Evolutionary conservation across 192 early-diverging fungal species (phyloP).

Genomic region (Entophlyctis luteolus): DNA sequence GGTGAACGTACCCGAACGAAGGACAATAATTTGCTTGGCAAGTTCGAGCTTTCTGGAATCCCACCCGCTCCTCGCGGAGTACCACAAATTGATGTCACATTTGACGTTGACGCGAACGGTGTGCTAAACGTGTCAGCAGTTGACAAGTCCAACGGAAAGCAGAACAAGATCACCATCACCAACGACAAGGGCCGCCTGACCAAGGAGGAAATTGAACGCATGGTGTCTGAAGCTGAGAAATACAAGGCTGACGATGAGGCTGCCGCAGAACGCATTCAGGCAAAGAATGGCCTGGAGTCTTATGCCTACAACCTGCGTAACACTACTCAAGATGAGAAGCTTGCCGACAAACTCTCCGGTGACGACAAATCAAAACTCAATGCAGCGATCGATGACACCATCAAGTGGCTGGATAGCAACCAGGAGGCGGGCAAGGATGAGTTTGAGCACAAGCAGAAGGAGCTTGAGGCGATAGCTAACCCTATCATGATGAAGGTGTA

Average conservation of each 20-base stretch:
- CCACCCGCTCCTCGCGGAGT: conserved; percentile 94
- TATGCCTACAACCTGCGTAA: conserved; percentile 98
- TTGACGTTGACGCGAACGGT: conserved; percentile 96
- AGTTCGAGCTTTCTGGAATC: conserved; percentile 96
- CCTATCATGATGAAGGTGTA: conserved; percentile 98
- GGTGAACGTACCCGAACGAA: conserved; percentile 95
- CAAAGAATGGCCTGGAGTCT: conserved; percentile 93
- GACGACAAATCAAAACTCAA: conserved; percentile 87
- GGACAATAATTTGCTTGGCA: conserved; percentile 98
- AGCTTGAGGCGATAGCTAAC: conserved; percentile 89
- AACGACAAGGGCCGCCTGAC: conserved; percentile 97
- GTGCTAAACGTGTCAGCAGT: conserved; percentile 89
- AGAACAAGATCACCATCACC: conserved; percentile 98
- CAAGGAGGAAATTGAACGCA: conserved; percentile 98
- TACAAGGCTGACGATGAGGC: conserved; percentile 96
- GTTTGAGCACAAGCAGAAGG: conserved; percentile 91
- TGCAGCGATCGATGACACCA: conserved; percentile 80
- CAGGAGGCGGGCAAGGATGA: conserved; percentile 98
- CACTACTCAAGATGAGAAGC: conserved; percentile 81
- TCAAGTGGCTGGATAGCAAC: conserved; percentile 90
- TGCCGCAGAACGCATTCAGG: conserved; percentile 80
- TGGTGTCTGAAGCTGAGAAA: conserved; percentile 90
- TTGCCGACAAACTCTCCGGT: conserved; percentile 70
- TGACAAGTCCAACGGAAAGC: conserved; percentile 90
- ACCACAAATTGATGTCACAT: conserved; percentile 93